Evolutionary conservation across 176 grass and related monocot species (phyloP).

Genomic region (Ampelocalamus luodianensis): DNA sequence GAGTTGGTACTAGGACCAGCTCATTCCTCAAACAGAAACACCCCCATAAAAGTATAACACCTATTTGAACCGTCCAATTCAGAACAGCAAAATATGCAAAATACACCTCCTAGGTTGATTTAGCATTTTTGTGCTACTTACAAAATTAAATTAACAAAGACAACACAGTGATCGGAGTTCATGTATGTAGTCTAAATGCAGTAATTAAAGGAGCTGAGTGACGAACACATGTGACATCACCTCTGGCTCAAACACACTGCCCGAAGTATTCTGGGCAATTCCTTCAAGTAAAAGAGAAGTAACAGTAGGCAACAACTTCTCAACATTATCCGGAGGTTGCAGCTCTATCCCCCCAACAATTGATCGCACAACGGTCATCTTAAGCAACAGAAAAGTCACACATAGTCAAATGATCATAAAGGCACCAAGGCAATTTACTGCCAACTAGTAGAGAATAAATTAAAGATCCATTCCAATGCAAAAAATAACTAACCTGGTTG

Average conservation of each 20-base stretch:
- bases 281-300: constrained; percentile 77
- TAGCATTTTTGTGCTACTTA: too few relatives aligned
- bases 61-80: constrained; percentile 19
- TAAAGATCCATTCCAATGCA: constrained; percentile 9
- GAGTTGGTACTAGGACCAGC: neutral
- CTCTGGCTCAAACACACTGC: constrained; percentile 87
- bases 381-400: constrained; percentile 44
- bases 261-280: constrained; percentile 90
- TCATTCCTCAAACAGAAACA: neutral
- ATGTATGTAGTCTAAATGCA: constrained; percentile 24
- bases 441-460: constrained; percentile 31
- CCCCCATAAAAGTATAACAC: neutral
- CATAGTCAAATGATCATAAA: constrained; percentile 41
- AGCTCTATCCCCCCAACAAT: constrained; percentile 70
- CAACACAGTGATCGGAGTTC: constrained; percentile 1
- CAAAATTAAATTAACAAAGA: neutral
- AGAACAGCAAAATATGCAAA: constrained; percentile 22
- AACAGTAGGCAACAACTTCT: constrained; percentile 52
- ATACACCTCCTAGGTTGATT: too few relatives aligned
- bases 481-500: constrained; percentile 77
- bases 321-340: constrained; percentile 47
- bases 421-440: constrained; percentile 1
- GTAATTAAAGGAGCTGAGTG: constrained; percentile 35
- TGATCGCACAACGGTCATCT: constrained; percentile 93
- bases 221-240: constrained; percentile 38